These are phyloP conservation scores for Dipteronia sinensis DNA, from an alignment of 345 rosid species.

Conservation along the genomic window DNA sequence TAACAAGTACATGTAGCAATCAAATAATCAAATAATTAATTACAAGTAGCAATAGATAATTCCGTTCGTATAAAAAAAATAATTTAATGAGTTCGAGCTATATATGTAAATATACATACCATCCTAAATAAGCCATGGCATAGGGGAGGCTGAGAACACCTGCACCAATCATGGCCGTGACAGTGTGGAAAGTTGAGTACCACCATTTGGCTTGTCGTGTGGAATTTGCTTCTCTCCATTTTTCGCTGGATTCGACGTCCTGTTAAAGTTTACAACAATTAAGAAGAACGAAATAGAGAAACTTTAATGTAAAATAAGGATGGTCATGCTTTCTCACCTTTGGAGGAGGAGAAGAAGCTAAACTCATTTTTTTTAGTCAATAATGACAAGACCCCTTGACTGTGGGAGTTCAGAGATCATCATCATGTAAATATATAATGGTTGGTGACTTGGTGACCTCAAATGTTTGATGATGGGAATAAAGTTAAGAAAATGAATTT, in stretches of 20 bases:
- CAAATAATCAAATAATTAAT: too few species aligned
- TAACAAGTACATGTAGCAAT: too few species aligned
- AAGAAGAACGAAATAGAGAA: background rate
- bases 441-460: background rate
- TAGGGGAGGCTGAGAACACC: constrained; percentile 95
- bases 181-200: constrained; percentile 91
- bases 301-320: too few species aligned
- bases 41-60: too few species aligned
- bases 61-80: too few species aligned
- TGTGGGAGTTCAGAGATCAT: constrained; percentile 19
- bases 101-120: constrained; percentile 37
- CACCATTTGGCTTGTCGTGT: constrained; percentile 91
- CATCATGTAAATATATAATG: constrained; percentile 25
- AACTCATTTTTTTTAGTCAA: constrained; percentile 47
- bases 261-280: constrained; percentile 17
- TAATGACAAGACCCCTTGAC: background rate
- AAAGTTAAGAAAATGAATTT: constrained; percentile 7
- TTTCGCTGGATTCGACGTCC: constrained; percentile 50
- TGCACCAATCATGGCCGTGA: constrained; percentile 98
- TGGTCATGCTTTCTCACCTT: constrained; percentile 34
- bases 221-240: constrained; percentile 64
- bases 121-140: constrained; percentile 97
- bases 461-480: constrained; percentile 6
- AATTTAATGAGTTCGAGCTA: background rate
- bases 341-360: constrained; percentile 52